Base-by-base conservation (phyloP, 805 yeast species). In the Barnettozyma populi region DNA sequence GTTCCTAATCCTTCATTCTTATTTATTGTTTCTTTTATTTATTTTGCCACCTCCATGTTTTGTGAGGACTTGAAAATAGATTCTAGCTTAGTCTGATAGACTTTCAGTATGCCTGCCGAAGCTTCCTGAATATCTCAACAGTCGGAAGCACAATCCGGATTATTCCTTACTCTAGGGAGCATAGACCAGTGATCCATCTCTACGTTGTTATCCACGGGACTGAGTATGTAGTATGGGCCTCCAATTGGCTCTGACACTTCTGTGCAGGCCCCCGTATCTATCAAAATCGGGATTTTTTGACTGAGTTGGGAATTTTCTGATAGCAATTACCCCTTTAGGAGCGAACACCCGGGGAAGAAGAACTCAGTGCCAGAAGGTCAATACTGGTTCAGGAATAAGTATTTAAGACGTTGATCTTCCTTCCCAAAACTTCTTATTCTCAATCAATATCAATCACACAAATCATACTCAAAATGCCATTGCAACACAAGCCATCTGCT, bases 401-500 rank as follows among this genome's bases (percentile, higher is more conserved):
- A 29, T 29, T 29, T 29, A 29, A 29, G 32, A 29, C n/a, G 16
- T 14, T 29, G 32, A 4, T 35, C 21, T 18, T 7, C 37, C 37
- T 21, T 18, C 10, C 36, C 7, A 16, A 18, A 10, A 16, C 10
- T 6, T 34, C n/a, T 34, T 19, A 16, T 34, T 11, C 3, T 18
- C 37, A 14, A 7, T 9, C 21, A 18, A 7, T 21, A 35, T 4
- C 19, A 35, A 35, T n/a, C 21, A 18, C 19, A 18, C 21, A 42
- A 7, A 7, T 21, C 27, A 8, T 25, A 11, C 10, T 7, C 18
- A 43, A 36, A 50, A 57, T 57, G 61, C 58, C 60, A 38, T 21
- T 80, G 73, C 60, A 60, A 63, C 73, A 78, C 69, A 71, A 71
- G 57, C 76, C 83, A 63, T 62, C 70, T 29, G 74, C 70, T 43